These are phyloP conservation scores for Boeremia exigua DNA, from an alignment of 2,329 filamentous ascomycete species.

Conservation along the genomic window DNA sequence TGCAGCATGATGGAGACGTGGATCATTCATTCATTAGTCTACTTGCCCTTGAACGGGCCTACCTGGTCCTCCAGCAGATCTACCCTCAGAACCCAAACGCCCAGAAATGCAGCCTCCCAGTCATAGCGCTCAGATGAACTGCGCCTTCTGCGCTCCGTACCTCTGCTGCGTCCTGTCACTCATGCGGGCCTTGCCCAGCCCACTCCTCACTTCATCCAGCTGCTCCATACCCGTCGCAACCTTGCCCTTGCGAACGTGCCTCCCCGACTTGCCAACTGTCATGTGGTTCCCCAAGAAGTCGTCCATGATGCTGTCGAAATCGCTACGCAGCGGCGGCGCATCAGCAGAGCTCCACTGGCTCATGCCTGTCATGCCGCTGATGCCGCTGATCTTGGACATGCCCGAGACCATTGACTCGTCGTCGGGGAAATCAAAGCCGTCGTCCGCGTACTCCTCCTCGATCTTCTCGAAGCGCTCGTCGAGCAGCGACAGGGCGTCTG, in stretches of 20 bases:
- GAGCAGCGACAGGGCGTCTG: conserved; percentile 82
- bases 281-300: conserved; percentile 83
- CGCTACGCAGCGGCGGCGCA: conserved; percentile 67
- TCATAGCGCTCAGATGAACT: conserved; percentile 1
- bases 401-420: conserved; percentile 57
- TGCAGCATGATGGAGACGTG: neutral
- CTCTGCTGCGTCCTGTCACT: conserved; percentile 28
- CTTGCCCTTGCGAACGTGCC: conserved; percentile 76
- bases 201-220: conserved; percentile 85
- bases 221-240: conserved; percentile 83
- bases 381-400: conserved; percentile 56
- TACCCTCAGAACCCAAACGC: conserved; percentile 9
- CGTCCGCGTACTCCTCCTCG: conserved; percentile 75
- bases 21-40: conserved; percentile 14
- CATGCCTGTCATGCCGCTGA: conserved; percentile 41
- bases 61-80: neutral
- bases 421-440: conserved; percentile 43
- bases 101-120: conserved; percentile 6
- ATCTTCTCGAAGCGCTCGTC: conserved; percentile 92
- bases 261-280: conserved; percentile 66
- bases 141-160: conserved; percentile 13
- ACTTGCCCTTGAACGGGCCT: neutral
- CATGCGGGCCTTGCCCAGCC: conserved; percentile 77
- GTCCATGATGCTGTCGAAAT: conserved; percentile 91
- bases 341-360: conserved; percentile 45